Percentiles rank a stretch among this genome's conserved stretches.
These are phyloP conservation scores for Polyrhizophydium stewartii DNA, from an alignment of 371 early-diverging fungal genomes.

Conservation along the genomic window DNA sequence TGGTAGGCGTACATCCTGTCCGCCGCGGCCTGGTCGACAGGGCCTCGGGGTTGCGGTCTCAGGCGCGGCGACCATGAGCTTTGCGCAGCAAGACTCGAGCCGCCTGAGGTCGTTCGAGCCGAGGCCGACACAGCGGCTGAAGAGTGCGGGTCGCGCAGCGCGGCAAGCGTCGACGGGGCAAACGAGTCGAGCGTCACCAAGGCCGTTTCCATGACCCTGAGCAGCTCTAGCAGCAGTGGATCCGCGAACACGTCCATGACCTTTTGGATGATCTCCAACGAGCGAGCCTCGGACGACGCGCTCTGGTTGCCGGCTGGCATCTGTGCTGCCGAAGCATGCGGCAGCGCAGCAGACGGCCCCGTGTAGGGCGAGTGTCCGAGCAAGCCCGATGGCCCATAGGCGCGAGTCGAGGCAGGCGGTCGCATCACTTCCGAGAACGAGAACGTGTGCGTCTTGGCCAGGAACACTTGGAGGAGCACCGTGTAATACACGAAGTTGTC, in stretches of 20 bases:
- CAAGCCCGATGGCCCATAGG: not conserved
- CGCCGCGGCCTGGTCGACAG: not conserved
- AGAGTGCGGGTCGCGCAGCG: too few relatives aligned
- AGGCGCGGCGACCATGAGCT: slow-evolving; percentile 1
- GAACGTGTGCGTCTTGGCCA: not conserved
- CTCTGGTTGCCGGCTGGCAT: not conserved
- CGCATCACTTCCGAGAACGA: not conserved
- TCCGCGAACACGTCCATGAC: not conserved
- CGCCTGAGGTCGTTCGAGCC: too few relatives aligned
- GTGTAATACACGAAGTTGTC: slow-evolving; percentile 5
- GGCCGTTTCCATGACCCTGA: slow-evolving; percentile 2
- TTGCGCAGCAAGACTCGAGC: too few relatives aligned
- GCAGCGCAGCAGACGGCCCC: too few relatives aligned
- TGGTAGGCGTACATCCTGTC: slow-evolving; percentile 1
- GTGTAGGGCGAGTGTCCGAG: not conserved
- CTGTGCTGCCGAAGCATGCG: too few relatives aligned
- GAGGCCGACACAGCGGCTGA: too few relatives aligned
- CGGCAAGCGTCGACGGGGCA: too few relatives aligned
- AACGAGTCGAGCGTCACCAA: not conserved
- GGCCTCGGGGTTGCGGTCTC: not conserved
- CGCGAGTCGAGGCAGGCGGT: too few relatives aligned
- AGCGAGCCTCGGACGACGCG: not conserved
- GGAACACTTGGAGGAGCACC: not conserved
- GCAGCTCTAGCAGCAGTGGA: not conserved
- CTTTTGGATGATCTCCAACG: not conserved